phyloP scores from a whole-genome alignment of 495 filamentous ascomycete species.

The Bryoglossum gracile region DNA sequence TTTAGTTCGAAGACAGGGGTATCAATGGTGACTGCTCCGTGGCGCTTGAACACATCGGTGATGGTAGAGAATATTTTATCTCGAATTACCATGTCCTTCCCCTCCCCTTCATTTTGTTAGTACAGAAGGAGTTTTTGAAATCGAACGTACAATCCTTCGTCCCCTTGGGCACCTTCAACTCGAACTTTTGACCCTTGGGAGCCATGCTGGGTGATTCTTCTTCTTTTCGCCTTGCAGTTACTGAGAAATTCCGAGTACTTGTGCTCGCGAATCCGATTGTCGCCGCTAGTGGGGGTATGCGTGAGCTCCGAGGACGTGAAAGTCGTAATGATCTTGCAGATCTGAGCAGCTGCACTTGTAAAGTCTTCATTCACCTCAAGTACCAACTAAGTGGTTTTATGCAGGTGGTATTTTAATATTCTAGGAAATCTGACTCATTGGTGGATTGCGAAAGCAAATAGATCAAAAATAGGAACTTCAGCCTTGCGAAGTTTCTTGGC shows the following conservation, averaged over 20 bases:
- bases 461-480: too few species aligned
- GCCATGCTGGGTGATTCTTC: conserved; percentile 20
- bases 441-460: too few species aligned
- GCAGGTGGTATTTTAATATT: conserved; percentile 3
- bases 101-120: conserved; percentile 45
- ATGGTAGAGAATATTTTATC: conserved; percentile 81
- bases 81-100: conserved; percentile 66
- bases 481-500: too few species aligned
- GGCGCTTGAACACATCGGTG: conserved; percentile 78
- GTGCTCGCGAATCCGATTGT: not conserved
- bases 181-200: conserved; percentile 37
- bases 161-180: conserved; percentile 43
- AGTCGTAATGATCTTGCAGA: conserved; percentile 24
- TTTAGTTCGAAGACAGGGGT: conserved; percentile 77
- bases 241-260: conserved; percentile 12
- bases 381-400: conserved; percentile 4
- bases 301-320: not conserved
- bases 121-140: not conserved
- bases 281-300: conserved; percentile 4
- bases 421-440: conserved; percentile 23
- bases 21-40: conserved; percentile 80
- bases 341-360: conserved; percentile 12
- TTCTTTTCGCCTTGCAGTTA: not conserved
- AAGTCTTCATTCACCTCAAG: conserved; percentile 22
- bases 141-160: conserved; percentile 37